Evolutionary conservation across 345 rosid genomes (phyloP), one percentile per base, ranked within the genome.

Genomic region (Excoecaria agallocha): DNA sequence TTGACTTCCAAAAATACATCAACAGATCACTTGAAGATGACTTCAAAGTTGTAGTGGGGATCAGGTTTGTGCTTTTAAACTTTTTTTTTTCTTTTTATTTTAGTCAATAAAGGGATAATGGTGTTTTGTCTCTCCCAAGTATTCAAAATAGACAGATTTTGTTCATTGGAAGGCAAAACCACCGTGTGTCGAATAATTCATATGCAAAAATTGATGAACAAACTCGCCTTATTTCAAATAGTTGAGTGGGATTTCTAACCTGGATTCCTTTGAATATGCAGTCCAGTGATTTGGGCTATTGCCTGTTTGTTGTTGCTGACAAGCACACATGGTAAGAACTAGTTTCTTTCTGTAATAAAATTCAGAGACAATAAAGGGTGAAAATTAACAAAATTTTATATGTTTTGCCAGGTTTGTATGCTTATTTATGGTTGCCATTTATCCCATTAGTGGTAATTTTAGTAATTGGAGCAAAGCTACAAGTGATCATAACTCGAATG

Each of bases 1-100:
- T 95, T 12, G 86, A 95, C 81, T 95, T 95, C 70, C 93, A 85
- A 80, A 85, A 91, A 52, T 95, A 95, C 80, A 93, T 95, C 60
- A 78, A 80, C 56, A 88, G 92, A 85, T 93, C 99, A 73, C 85
- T 95, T 22, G 94, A 95, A 69, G 90, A 89, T 55, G 99, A 95
- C 81, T 93, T 95, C 79, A 85, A 84, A 79, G 94, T 85, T 35
- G 96, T 93, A 20, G 99, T 95, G 30, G 97, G 98, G 3, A 93
- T 95, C 78, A 90, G 85, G 98, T 93, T 58, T 51, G 78, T 74
- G 43, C 39, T 61, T 43, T 13, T 22, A n/a, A 20, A 16, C 46
- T 4, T 6, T 10, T 17, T 30, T n/a, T n/a, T n/a, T n/a, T n/a
- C n/a, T n/a, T n/a, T n/a, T n/a, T n/a, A n/a, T n/a, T n/a, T 30